phyloP scores from a whole-genome alignment of 2,329 filamentous ascomycete species.

The Colletotrichum sp. region DNA sequence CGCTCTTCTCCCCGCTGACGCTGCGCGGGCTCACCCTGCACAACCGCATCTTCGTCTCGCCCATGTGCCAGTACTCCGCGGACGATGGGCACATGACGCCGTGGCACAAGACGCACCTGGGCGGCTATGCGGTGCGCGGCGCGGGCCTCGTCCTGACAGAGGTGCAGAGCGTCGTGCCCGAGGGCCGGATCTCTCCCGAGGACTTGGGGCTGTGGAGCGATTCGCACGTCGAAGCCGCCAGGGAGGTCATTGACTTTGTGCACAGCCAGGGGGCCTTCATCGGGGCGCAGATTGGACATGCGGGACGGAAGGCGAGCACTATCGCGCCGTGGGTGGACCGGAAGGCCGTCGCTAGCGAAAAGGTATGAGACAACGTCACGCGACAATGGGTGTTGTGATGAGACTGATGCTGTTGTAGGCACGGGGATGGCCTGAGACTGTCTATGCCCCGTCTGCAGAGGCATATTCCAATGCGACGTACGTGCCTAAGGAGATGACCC shows the following conservation, averaged over 20 bases:
- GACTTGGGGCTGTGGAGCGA: constrained; percentile 75
- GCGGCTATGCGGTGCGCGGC: constrained; percentile 39
- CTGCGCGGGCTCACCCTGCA: constrained; percentile 48
- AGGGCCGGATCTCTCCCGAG: constrained; percentile 76
- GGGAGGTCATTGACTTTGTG: constrained; percentile 67
- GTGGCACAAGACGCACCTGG: constrained; percentile 48
- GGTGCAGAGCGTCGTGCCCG: constrained; percentile 69
- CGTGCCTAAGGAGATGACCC: constrained; percentile 59
- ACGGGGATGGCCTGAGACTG: constrained; percentile 48
- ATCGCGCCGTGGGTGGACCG: constrained; percentile 60
- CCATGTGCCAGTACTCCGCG: constrained; percentile 54
- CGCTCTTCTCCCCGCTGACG: constrained; percentile 48
- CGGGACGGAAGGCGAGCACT: constrained; percentile 62
- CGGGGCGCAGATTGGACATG: constrained; percentile 74
- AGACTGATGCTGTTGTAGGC: neutral
- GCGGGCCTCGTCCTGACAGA: constrained; percentile 72
- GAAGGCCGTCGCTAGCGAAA: constrained; percentile 56
- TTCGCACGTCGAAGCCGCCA: constrained; percentile 66
- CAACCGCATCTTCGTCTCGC: constrained; percentile 51
- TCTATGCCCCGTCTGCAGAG: constrained; percentile 29
- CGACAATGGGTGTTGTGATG: accelerated
- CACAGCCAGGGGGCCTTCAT: constrained; percentile 71
- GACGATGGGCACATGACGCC: constrained; percentile 44
- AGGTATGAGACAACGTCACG: constrained; percentile 19
- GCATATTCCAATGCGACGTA: constrained; percentile 31